These are phyloP conservation scores for Solanum hybrid DNA, from an alignment of 305 asterid genomes.

Conservation along the genomic window DNA sequence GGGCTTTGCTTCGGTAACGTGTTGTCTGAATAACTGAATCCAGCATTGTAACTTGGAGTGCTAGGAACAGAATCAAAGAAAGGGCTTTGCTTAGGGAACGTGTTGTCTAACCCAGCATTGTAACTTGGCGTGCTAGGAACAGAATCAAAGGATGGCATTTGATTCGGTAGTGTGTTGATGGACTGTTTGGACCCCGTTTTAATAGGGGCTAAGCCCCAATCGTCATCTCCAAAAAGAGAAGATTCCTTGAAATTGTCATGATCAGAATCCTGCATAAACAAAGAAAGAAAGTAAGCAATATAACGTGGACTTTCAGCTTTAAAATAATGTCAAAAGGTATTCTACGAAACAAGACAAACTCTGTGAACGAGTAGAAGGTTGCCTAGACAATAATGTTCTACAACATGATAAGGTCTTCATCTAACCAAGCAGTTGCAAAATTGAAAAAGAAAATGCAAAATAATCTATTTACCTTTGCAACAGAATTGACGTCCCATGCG, in stretches of 20 bases:
- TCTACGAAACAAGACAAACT: not conserved
- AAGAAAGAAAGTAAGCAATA: not conserved
- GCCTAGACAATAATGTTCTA: not conserved
- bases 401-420: not conserved
- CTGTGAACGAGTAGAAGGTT: not conserved
- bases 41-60: conserved; percentile 26
- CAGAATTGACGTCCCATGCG: conserved; percentile 46
- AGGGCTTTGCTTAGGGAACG: conserved; percentile 31
- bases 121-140: conserved; percentile 5
- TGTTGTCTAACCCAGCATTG: conserved; percentile 12
- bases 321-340: not conserved
- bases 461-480: conserved; percentile 10
- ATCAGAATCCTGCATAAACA: conserved; percentile 36
- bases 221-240: conserved; percentile 9
- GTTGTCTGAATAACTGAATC: conserved; percentile 15
- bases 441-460: not conserved
- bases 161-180: not conserved
- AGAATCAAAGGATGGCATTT: conserved; percentile 3
- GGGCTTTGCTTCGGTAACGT: conserved; percentile 44
- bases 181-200: conserved; percentile 8
- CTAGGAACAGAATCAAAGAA: conserved; percentile 48
- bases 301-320: not conserved
- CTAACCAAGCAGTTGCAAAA: not conserved
- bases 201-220: conserved; percentile 12
- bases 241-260: conserved; percentile 18